These are phyloP conservation scores for Allomyces macrogynus DNA, from an alignment of 192 early-diverging fungal genomes.

Conservation along the genomic window DNA sequence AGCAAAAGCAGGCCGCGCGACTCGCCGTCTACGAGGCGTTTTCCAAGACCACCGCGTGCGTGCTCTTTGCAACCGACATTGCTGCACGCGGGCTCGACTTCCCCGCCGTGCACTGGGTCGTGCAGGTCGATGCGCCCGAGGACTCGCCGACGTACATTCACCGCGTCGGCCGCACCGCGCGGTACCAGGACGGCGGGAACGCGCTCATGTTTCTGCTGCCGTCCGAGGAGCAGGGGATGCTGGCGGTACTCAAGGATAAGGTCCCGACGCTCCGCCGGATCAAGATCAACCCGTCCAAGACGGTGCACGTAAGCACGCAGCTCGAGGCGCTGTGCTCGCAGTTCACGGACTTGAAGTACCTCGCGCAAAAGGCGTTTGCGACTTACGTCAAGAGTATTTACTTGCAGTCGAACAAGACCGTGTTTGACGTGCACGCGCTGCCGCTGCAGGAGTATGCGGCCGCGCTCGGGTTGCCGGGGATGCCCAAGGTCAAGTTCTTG, in stretches of 20 bases:
- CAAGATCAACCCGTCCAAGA: constrained; percentile 65
- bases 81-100: constrained; percentile 94
- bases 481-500: constrained; percentile 85
- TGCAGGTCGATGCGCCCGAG: constrained; percentile 94
- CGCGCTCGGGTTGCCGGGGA: constrained; percentile 79
- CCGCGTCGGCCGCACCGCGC: constrained; percentile 90
- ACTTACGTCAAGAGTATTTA: constrained; percentile 85
- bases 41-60: constrained; percentile 47
- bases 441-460: constrained; percentile 76
- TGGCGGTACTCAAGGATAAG: constrained; percentile 41
- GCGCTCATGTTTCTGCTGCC: constrained; percentile 74
- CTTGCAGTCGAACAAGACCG: constrained; percentile 70
- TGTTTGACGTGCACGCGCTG: constrained; percentile 71
- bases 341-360: constrained; percentile 85
- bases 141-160: constrained; percentile 94
- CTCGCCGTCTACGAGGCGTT: constrained; percentile 88
- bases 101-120: constrained; percentile 95
- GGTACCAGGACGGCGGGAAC: constrained; percentile 73
- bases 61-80: constrained; percentile 84
- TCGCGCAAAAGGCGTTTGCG: constrained; percentile 90
- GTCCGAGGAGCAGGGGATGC: constrained; percentile 69
- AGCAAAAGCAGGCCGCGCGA: constrained; percentile 87
- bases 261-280: constrained; percentile 74
- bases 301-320: constrained; percentile 54
- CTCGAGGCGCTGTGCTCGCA: constrained; percentile 81